Evolutionary conservation across 805 yeast genomes (phyloP).

Genomic region (Candida pseudoglaebosa): DNA sequence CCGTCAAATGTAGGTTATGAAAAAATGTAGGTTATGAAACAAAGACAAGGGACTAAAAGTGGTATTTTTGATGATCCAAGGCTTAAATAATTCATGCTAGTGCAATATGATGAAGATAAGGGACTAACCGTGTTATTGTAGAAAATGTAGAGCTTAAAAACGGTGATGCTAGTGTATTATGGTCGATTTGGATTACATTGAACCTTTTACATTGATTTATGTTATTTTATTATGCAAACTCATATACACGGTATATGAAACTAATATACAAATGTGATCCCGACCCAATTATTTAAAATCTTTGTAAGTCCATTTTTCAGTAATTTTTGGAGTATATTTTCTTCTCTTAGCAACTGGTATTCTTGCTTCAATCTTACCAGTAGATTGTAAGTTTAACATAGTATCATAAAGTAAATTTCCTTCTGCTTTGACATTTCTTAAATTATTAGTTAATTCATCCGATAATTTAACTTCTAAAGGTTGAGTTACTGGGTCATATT

Average conservation of each 20-base stretch:
- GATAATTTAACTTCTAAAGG: conserved; percentile 77
- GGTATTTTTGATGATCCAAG: too few species aligned
- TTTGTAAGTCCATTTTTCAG: conserved; percentile 92
- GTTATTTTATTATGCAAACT: background rate
- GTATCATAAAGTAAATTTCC: conserved; percentile 83
- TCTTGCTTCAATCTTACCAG: conserved; percentile 85
- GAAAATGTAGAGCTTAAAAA: too few species aligned
- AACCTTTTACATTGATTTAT: too few species aligned
- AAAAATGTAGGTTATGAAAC: too few species aligned
- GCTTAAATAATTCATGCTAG: too few species aligned
- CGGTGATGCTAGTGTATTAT: too few species aligned
- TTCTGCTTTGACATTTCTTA: conserved; percentile 84
- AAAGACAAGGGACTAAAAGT: too few species aligned
- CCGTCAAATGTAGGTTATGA: too few species aligned
- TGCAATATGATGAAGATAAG: too few species aligned
- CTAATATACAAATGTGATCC: background rate
- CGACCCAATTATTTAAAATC: conserved; percentile 57
- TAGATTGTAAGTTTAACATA: conserved; percentile 73
- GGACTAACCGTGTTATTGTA: too few species aligned
- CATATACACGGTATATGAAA: conserved; percentile 1
- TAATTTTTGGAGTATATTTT: conserved; percentile 67
- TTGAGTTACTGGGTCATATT: conserved; percentile 37
- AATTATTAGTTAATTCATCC: conserved; percentile 81
- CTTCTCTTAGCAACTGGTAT: conserved; percentile 62
- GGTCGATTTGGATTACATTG: too few species aligned